Evolutionary conservation across 2,329 filamentous ascomycete genomes (phyloP).

Genomic region (Chaetoscypha palmicola): DNA sequence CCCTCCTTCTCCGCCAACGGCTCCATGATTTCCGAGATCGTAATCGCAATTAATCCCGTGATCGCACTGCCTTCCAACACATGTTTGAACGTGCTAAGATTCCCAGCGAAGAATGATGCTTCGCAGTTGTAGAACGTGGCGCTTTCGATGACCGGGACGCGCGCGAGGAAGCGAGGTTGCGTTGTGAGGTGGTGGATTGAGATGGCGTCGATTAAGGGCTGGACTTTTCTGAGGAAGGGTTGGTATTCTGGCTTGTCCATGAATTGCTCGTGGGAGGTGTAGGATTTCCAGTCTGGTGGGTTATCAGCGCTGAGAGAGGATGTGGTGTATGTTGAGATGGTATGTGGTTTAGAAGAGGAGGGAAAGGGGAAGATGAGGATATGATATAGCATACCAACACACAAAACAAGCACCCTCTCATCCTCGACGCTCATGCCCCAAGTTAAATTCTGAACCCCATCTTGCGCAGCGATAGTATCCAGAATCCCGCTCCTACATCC

Average conservation of each 20-base stretch:
- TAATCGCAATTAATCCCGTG: background rate
- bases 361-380: background rate
- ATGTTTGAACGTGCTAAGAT: background rate
- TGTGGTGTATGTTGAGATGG: background rate
- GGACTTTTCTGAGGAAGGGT: constrained; percentile 29
- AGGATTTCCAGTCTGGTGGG: constrained; percentile 36
- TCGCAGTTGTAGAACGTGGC: background rate
- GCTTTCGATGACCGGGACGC: background rate
- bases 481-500: too few species aligned
- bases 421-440: constrained; percentile 31
- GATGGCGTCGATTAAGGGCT: constrained; percentile 6
- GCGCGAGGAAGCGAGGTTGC: background rate
- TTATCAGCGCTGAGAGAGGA: background rate
- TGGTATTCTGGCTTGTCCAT: constrained; percentile 31
- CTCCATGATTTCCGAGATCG: background rate
- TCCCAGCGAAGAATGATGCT: background rate
- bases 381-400: constrained; percentile 32
- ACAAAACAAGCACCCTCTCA: constrained; percentile 31
- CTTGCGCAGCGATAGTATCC: constrained; percentile 30
- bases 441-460: constrained; percentile 31
- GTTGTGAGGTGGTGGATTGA: constrained; percentile 13
- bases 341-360: background rate
- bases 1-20: constrained; percentile 36
- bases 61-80: background rate
- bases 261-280: constrained; percentile 36